Conservation (phyloP, 257 asterid species). For the Solanum habrochaites region DNA sequence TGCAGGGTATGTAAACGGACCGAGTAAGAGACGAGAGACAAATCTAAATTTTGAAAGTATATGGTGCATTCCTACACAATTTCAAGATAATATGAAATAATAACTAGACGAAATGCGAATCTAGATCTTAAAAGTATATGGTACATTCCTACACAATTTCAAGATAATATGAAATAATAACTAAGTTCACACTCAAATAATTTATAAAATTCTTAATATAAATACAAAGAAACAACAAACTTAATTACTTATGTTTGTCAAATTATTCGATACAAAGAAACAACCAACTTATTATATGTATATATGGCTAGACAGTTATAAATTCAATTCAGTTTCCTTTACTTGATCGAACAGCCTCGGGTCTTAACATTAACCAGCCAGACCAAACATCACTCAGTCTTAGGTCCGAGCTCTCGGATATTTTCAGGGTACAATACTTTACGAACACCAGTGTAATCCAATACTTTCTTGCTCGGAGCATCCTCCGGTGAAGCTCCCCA, state of each 20-base stretch:
- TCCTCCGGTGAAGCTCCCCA: constrained; percentile 17
- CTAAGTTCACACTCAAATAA: not conserved
- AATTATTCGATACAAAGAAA: not conserved
- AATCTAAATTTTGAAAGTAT: no score
- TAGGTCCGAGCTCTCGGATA: not conserved
- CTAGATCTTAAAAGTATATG: no score
- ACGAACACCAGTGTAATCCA: constrained; percentile 31
- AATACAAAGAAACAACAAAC: not conserved
- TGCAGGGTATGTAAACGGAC: no score
- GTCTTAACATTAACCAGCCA: not conserved
- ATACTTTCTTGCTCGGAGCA: constrained; percentile 26
- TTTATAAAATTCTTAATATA: not conserved
- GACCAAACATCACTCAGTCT: not conserved
- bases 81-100: no score
- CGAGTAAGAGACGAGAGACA: no score
- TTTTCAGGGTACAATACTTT: constrained; percentile 33
- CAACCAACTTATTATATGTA: not conserved
- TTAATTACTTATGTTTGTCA: not conserved
- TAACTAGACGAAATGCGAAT: no score
- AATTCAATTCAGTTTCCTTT: not conserved
- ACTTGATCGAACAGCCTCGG: not conserved
- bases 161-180: no score
- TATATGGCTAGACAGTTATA: not conserved
- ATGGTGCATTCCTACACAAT: no score
- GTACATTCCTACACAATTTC: no score